Percentiles rank a stretch among this genome's conserved stretches.
Conservation (phyloP, 106 monocot species). For the Agapanthus africanus region DNA sequence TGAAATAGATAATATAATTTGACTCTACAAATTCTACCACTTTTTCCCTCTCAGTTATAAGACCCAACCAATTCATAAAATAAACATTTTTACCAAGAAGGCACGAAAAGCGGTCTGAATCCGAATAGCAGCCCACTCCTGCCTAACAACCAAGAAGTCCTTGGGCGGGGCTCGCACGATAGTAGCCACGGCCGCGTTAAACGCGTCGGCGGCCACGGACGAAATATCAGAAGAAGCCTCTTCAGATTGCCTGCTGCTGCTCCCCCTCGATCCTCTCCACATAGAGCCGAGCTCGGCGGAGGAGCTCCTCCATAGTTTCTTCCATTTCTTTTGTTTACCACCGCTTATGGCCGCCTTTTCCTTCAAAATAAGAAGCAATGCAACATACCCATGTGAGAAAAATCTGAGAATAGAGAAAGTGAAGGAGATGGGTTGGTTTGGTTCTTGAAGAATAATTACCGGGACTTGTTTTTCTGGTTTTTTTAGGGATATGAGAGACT, state of each 20-base stretch:
- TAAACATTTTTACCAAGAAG: constrained; percentile 33
- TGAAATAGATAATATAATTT: neutral
- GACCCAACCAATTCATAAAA: too few relatives aligned
- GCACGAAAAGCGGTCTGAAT: constrained; percentile 51
- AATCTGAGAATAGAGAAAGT: neutral
- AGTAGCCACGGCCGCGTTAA: constrained; percentile 21
- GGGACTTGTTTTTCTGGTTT: constrained; percentile 4
- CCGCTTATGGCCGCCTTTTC: neutral
- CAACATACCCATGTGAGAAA: neutral
- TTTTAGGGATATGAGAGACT: constrained; percentile 6
- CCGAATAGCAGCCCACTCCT: constrained; percentile 45
- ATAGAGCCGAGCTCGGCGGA: constrained; percentile 10
- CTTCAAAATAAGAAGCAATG: neutral
- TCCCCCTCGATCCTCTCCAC: constrained; percentile 20
- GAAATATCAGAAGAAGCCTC: constrained; percentile 22
- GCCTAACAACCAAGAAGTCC: constrained; percentile 24
- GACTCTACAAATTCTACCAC: too few relatives aligned
- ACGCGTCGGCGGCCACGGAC: constrained; percentile 16
- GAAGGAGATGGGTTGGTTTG: neutral
- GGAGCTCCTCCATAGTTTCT: constrained; percentile 33
- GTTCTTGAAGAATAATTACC: neutral
- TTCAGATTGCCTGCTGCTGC: constrained; percentile 15
- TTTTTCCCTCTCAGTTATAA: too few relatives aligned
- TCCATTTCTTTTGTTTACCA: constrained; percentile 25
- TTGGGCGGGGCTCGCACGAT: constrained; percentile 28